Conservation (phyloP, 78 protist species). For the Protostelium mycophagum region DNA sequence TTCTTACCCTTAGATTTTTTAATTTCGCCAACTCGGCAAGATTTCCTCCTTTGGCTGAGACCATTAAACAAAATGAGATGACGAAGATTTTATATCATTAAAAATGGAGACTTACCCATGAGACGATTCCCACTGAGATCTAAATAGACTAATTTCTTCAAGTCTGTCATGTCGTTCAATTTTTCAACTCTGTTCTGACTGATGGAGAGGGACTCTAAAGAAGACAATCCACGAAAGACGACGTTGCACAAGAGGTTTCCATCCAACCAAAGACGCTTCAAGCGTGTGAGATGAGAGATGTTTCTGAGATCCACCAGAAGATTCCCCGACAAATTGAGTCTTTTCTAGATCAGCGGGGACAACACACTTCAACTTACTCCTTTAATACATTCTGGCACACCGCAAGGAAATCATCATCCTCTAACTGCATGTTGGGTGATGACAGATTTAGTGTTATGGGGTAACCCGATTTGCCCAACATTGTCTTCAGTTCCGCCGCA, state of each 20-base stretch:
- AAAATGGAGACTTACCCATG: neutral
- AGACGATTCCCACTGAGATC: conserved; percentile 11
- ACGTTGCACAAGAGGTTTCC: neutral
- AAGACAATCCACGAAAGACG: neutral
- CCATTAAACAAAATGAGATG: neutral
- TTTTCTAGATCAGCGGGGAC: neutral
- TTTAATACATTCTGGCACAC: neutral
- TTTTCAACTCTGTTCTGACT: neutral
- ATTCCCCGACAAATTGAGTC: conserved; percentile 5
- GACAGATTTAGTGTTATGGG: neutral
- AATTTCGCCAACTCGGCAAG: neutral
- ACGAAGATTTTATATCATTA: neutral
- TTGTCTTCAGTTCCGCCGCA: neutral
- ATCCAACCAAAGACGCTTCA: neutral
- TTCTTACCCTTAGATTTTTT: neutral
- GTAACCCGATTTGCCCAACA: neutral
- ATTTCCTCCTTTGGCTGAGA: neutral
- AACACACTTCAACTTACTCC: neutral
- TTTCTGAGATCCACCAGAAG: neutral
- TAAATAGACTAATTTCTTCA: conserved; percentile 6
- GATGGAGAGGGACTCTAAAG: conserved; percentile 2
- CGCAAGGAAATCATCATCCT: neutral
- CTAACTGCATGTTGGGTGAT: neutral
- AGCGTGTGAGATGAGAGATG: neutral
- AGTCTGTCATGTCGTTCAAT: conserved; percentile 7